Evolutionary conservation across 169 alveolate species (phyloP).

Genomic region (Eimeria acervulina): DNA sequence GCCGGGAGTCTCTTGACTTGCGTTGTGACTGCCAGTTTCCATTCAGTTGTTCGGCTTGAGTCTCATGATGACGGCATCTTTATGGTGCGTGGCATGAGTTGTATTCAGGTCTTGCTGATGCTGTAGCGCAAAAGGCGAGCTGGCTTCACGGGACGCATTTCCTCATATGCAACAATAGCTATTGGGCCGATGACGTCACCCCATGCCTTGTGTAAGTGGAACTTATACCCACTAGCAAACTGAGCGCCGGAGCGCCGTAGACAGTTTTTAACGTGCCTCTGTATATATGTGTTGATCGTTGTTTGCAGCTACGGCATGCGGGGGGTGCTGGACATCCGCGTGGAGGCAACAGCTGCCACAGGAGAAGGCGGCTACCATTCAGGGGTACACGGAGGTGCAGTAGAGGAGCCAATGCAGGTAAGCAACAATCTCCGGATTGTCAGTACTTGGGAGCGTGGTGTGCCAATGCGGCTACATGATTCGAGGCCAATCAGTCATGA

Average conservation of each 20-base stretch:
- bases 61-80: not conserved
- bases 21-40: not conserved
- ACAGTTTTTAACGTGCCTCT: not conserved
- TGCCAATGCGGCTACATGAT: not conserved
- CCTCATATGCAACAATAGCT: constrained; percentile 81
- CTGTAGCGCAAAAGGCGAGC: constrained; percentile 68
- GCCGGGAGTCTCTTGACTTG: not conserved
- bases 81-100: not conserved
- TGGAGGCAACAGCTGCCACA: constrained; percentile 75
- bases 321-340: constrained; percentile 82
- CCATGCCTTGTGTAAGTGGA: constrained; percentile 85
- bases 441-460: not conserved
- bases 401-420: constrained; percentile 84
- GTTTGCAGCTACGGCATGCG: constrained; percentile 84
- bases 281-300: not conserved
- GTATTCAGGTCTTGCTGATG: constrained; percentile 75
- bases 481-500: not conserved
- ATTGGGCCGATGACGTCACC: constrained; percentile 84
- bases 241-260: not conserved
- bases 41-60: not conserved
- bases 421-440: not conserved
- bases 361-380: constrained; percentile 78
- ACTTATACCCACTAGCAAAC: not conserved
- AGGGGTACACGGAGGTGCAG: constrained; percentile 86
- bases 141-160: constrained; percentile 81